Evolutionary conservation across 371 early-diverging fungal genomes (phyloP).

Genomic region (Blakeslea trispora): DNA sequence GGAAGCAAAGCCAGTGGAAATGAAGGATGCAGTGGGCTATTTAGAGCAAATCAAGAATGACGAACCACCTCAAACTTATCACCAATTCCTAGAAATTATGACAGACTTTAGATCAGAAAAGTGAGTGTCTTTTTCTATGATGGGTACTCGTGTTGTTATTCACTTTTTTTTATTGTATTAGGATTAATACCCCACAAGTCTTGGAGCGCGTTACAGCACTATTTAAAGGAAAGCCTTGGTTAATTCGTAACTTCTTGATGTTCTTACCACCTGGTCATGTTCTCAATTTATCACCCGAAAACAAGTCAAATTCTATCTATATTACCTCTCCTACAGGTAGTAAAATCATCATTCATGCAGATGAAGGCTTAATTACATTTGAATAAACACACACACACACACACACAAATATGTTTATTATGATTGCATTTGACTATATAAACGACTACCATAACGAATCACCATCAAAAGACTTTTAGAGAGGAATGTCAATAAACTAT

Average conservation of each 20-base stretch:
- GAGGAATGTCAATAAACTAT: too few relatives aligned
- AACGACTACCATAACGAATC: slow-evolving; percentile 27
- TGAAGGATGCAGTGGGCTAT: slow-evolving; percentile 35
- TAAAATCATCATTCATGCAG: slow-evolving; percentile 33
- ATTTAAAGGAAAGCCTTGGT: slow-evolving; percentile 35
- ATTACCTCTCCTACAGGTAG: slow-evolving; percentile 33
- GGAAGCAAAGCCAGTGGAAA: slow-evolving; percentile 22
- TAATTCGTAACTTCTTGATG: slow-evolving; percentile 39
- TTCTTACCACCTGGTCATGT: slow-evolving; percentile 41
- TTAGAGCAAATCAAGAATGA: slow-evolving; percentile 27
- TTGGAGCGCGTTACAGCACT: slow-evolving; percentile 34
- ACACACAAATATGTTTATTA: not conserved
- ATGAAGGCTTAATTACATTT: slow-evolving; percentile 24
- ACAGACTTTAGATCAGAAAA: slow-evolving; percentile 31
- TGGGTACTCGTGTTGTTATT: not conserved
- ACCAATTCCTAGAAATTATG: slow-evolving; percentile 34
- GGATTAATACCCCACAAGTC: slow-evolving; percentile 42
- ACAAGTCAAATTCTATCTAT: slow-evolving; percentile 24
- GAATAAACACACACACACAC: slow-evolving; percentile 15
- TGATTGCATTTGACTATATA: slow-evolving; percentile 8
- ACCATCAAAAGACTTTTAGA: slow-evolving; percentile 37
- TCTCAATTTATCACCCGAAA: slow-evolving; percentile 28
- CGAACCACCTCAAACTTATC: slow-evolving; percentile 25
- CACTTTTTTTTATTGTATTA: not conserved
- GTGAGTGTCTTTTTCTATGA: slow-evolving; percentile 8